A percentile compares a stretch with the other conserved stretches of the same genome.
Conservation (phyloP, 306 rosid genomes). For the Prunus persica region DNA sequence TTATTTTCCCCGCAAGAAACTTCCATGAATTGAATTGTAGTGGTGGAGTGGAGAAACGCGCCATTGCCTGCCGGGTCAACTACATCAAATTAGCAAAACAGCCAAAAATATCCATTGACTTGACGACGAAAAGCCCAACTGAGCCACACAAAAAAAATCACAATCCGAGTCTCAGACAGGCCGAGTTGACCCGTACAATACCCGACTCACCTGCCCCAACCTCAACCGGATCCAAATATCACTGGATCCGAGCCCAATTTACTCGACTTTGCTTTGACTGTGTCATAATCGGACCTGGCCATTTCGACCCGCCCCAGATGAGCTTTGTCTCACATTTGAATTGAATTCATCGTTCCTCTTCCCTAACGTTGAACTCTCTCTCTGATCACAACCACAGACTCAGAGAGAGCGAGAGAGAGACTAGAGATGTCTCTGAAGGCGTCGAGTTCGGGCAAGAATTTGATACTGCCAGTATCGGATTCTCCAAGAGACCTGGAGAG, state of each 20-base stretch:
- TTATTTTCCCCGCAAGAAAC: neutral
- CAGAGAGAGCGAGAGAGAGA: slow-evolving; percentile 2
- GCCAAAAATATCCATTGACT: neutral
- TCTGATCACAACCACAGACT: slow-evolving; percentile 4
- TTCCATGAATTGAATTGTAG: neutral
- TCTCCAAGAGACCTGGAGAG: slow-evolving; percentile 48
- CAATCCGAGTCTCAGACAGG: too few species aligned
- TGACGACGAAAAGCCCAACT: neutral
- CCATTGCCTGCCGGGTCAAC: slow-evolving; percentile 6
- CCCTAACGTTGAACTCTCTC: slow-evolving; percentile 22
- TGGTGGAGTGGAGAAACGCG: neutral
- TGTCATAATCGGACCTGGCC: slow-evolving; percentile 2
- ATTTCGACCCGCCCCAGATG: slow-evolving; percentile 16
- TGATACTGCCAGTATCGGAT: slow-evolving; percentile 66
- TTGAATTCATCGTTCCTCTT: neutral
- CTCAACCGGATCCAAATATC: neutral
- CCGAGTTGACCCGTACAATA: neutral
- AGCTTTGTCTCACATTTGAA: neutral
- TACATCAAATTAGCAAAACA: neutral
- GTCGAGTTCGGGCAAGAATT: slow-evolving; percentile 45
- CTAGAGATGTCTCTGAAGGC: slow-evolving; percentile 41
- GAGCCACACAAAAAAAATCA: fast-evolving
- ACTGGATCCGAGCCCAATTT: neutral
- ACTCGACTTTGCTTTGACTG: neutral
- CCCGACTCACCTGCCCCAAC: neutral